Percentiles rank a stretch among this genome's conserved stretches.
Conservation (phyloP, 1,284 basidiomycete species). For the Puccinia horiana region DNA sequence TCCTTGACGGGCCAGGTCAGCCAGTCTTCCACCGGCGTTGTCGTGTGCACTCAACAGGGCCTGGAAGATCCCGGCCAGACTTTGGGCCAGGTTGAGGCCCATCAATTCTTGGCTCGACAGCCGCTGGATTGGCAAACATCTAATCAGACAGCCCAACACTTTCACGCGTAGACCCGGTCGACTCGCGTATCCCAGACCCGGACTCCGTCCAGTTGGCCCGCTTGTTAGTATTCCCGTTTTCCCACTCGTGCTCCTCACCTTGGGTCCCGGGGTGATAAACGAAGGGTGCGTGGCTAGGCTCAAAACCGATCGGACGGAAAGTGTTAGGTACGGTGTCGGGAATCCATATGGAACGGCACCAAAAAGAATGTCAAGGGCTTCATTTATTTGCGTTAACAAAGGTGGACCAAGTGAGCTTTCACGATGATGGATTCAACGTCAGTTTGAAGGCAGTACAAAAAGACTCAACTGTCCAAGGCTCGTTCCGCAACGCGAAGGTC, state of each 20-base stretch:
- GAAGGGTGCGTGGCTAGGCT: conserved; percentile 17
- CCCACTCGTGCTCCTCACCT: neutral
- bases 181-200: neutral
- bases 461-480: conserved; percentile 24
- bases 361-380: conserved; percentile 36
- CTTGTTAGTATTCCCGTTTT: neutral
- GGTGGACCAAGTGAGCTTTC: neutral
- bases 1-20: neutral
- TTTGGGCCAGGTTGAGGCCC: conserved; percentile 25
- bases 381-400: neutral
- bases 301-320: neutral
- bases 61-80: neutral
- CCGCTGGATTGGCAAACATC: conserved; percentile 15
- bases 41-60: neutral
- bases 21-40: neutral
- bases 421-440: neutral
- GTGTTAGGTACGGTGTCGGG: conserved; percentile 17
- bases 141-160: conserved; percentile 11
- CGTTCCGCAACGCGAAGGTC: conserved; percentile 13
- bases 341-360: conserved; percentile 17
- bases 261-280: neutral
- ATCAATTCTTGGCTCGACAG: neutral
- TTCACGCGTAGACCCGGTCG: neutral
- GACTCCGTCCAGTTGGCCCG: neutral
- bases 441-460: too few species aligned